Percentiles rank a stretch among this genome's conserved stretches.
Conservation (phyloP, 2,329 filamentous ascomycete species). For the Alternaria conjuncta region DNA sequence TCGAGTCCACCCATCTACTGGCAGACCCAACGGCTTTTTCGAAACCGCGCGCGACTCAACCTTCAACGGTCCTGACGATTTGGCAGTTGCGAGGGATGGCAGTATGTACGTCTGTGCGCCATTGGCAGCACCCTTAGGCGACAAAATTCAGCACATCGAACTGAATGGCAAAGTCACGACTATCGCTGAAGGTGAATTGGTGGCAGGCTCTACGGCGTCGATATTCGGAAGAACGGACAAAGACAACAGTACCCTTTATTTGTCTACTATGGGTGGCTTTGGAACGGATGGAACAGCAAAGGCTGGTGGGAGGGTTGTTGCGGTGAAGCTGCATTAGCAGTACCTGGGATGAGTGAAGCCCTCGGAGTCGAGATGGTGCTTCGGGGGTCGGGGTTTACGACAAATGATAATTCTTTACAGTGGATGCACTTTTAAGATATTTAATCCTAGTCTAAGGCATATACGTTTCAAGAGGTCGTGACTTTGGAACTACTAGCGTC, state of each 20-base stretch:
- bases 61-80: constrained; percentile 23
- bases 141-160: constrained; percentile 16
- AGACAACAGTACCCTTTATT: constrained; percentile 26
- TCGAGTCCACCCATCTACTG: constrained; percentile 13
- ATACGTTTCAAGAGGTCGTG: background rate
- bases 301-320: constrained; percentile 33
- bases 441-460: background rate
- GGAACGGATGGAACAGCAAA: constrained; percentile 23
- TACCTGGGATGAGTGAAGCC: background rate
- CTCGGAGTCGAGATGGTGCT: background rate
- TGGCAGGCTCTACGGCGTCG: constrained; percentile 23
- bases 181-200: constrained; percentile 10
- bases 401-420: background rate
- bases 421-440: background rate
- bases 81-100: constrained; percentile 24
- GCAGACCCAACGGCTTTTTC: constrained; percentile 4
- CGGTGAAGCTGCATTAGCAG: constrained; percentile 5
- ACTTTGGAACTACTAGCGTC: background rate
- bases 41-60: constrained; percentile 4
- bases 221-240: constrained; percentile 21
- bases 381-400: background rate
- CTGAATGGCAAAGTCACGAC: constrained; percentile 14
- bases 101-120: constrained; percentile 17
- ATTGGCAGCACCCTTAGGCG: constrained; percentile 9
- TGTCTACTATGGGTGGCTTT: constrained; percentile 32